phyloP scores from a whole-genome alignment of 2,329 filamentous ascomycete species.

The Falciphora oryzae region DNA sequence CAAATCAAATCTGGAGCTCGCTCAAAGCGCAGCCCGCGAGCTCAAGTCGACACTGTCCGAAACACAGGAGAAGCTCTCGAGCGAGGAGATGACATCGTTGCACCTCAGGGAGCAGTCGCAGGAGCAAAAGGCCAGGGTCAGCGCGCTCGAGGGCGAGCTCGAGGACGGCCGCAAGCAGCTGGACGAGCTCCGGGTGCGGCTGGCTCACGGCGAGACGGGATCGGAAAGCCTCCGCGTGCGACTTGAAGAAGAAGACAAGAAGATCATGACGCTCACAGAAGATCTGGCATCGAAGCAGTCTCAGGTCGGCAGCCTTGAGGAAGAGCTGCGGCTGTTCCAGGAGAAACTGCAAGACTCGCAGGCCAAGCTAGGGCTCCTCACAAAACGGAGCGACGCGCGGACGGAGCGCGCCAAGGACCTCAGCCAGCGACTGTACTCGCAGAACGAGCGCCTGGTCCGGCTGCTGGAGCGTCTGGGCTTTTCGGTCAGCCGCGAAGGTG shows the following conservation, averaged over 20 bases:
- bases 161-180: conserved; percentile 65
- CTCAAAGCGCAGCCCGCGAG: conserved; percentile 48
- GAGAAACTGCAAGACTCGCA: conserved; percentile 56
- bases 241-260: conserved; percentile 69
- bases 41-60: conserved; percentile 53
- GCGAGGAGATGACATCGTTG: conserved; percentile 44
- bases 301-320: conserved; percentile 68
- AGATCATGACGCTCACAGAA: conserved; percentile 60
- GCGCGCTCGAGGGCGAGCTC: conserved; percentile 50
- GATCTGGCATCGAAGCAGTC: conserved; percentile 70
- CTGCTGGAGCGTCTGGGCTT: conserved; percentile 86
- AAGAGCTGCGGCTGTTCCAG: conserved; percentile 64
- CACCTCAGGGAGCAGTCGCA: conserved; percentile 49
- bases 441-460: conserved; percentile 77
- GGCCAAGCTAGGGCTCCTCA: conserved; percentile 43
- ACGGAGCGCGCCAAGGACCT: conserved; percentile 73
- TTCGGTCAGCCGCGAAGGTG: conserved; percentile 67
- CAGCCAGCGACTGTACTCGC: conserved; percentile 73
- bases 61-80: conserved; percentile 45
- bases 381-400: conserved; percentile 60
- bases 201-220: conserved; percentile 78
- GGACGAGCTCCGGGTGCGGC: conserved; percentile 59
- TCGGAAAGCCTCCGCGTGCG: conserved; percentile 72
- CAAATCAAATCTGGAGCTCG: conserved; percentile 57
- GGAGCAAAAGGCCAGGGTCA: conserved; percentile 47